Evolutionary conservation across 2,329 filamentous ascomycete genomes (phyloP).

Genomic region (Diaporthe velutina): DNA sequence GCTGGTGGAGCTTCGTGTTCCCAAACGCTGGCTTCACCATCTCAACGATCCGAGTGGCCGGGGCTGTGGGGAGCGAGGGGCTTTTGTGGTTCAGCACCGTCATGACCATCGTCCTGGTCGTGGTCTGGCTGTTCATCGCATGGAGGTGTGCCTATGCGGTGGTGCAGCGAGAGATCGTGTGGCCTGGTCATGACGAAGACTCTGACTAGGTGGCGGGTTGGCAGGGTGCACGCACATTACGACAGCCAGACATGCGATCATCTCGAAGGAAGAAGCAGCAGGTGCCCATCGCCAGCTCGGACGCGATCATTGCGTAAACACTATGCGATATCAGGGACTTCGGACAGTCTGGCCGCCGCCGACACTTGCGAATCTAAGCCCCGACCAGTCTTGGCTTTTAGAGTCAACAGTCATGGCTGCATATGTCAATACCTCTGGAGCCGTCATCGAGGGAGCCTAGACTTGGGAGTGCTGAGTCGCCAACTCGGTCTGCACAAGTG

Average conservation of each 20-base stretch:
- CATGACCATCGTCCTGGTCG: slow-evolving; percentile 67
- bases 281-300: neutral
- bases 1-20: slow-evolving; percentile 76
- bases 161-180: slow-evolving; percentile 64
- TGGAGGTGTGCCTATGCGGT: slow-evolving; percentile 64
- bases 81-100: slow-evolving; percentile 67
- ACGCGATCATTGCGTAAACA: neutral
- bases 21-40: slow-evolving; percentile 75
- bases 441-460: too few species aligned
- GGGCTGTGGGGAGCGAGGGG: slow-evolving; percentile 62
- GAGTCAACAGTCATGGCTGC: neutral
- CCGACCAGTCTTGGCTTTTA: neutral
- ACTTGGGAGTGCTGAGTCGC: neutral
- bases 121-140: slow-evolving; percentile 67
- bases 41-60: slow-evolving; percentile 68
- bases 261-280: neutral
- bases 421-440: too few species aligned
- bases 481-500: neutral
- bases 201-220: slow-evolving; percentile 35
- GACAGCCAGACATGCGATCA: neutral
- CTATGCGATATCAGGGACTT: too few species aligned
- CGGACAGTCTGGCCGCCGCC: neutral
- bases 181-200: slow-evolving; percentile 72
- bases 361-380: neutral
- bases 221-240: neutral